Evolutionary conservation across 768 basidiomycete species (phyloP), one percentile per base, ranked within the genome.

Genomic region (Macrolepiota dolichaula): DNA sequence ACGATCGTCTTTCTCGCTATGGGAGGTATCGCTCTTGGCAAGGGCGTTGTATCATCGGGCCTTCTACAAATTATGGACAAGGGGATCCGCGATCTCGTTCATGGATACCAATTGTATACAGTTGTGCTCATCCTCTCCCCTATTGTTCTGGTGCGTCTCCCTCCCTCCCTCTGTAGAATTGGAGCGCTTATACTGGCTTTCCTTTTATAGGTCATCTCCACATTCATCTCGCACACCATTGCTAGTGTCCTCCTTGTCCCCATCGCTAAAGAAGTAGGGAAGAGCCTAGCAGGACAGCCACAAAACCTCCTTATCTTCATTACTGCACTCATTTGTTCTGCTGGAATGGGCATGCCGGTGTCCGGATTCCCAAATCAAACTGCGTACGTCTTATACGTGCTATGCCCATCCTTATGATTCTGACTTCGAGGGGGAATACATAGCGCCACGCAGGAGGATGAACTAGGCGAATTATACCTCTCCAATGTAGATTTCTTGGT

Each of bases 341-440:
- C 93, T 4, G 97, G 96, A 1, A 99, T 99, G 97, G 96, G 94
- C 11, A 92, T 98, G 84, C 96, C 96, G 2, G 95, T 98, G 40
- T 95, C 93, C 63, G 97, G 97, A n/a, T 99, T 98, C 80, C 96
- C 96, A 0, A 97, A 98, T 73, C 94, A 97, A 76, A 95, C 94
- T 52, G 94, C 94, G 95, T 96, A 74, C 67, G 91, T 84, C 13
- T 37, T 32, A 44, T 51, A 38, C 57, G 51, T 57, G 46, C 63
- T 61, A 55, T 42, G 56, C 55, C 47, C 50, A 49, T 27, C 25
- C 15, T 12, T n/a, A 60, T 64, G 66, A 68, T 65, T 56, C 69
- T 51, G 57, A 63, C 66, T 60, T 40, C 62, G 61, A 60, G 6
- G 17, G 2, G 19, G 61, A 42, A 37, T 52, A 61, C 47, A 57